phyloP scores from a whole-genome alignment of 257 asterid genomes.

The Salvia rosmarinus region DNA sequence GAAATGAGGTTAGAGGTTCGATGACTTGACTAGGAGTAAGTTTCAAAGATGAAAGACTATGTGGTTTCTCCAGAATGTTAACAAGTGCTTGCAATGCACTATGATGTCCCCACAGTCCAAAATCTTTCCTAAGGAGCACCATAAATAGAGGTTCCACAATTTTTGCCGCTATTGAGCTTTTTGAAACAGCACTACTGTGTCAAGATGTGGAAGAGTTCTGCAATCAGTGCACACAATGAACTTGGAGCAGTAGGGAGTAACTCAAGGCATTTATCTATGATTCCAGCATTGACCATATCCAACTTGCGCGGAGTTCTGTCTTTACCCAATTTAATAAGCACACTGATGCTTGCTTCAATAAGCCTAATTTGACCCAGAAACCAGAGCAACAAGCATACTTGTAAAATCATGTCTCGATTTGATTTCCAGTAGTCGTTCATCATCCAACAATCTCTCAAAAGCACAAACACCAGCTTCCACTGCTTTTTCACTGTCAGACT shows the following conservation, averaged over 20 bases:
- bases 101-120: constrained; percentile 84
- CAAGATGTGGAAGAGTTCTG: constrained; percentile 87
- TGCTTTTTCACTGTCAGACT: constrained; percentile 60
- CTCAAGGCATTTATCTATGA: constrained; percentile 77
- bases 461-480: constrained; percentile 82
- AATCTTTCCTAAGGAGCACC: constrained; percentile 69
- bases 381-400: constrained; percentile 63
- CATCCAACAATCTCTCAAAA: constrained; percentile 77
- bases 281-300: constrained; percentile 87
- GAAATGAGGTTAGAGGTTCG: constrained; percentile 69
- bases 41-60: constrained; percentile 62
- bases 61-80: constrained; percentile 88
- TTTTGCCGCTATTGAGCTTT: constrained; percentile 62
- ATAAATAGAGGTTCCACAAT: constrained; percentile 79
- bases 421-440: constrained; percentile 67
- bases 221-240: constrained; percentile 71
- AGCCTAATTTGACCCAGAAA: constrained; percentile 74
- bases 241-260: constrained; percentile 71
- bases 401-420: constrained; percentile 64
- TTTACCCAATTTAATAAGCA: constrained; percentile 81
- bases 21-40: constrained; percentile 79
- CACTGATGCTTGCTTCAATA: constrained; percentile 77
- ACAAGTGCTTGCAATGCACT: constrained; percentile 91
- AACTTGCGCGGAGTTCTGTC: constrained; percentile 85
- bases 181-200: constrained; percentile 80